Base-by-base conservation (phyloP, 306 rosid genomes). In the Lupinus albus region DNA sequence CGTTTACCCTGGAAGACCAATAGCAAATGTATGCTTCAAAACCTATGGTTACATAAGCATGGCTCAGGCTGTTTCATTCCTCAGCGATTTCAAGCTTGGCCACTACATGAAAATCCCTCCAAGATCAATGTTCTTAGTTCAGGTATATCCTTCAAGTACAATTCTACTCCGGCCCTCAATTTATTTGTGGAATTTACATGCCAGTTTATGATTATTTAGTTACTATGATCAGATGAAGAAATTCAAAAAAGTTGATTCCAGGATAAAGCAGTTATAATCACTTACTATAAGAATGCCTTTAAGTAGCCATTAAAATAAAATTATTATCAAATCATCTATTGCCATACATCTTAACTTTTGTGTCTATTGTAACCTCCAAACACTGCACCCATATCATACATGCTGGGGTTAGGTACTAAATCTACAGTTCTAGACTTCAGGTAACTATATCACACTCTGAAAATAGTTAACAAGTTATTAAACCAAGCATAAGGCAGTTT, bases 21-120 rank as follows among this genome's bases (percentile, higher is more conserved):
- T 89, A 58, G 94, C 94, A 15, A 89, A 89, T 66, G 93, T 87
- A 25, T 86, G 93, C 82, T 89, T 89, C 86, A 89, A 89, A 81
- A 83, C 91, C 44, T 89, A 84, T 14, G 96, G 93, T 45, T 81
- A 79, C 58, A 87, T 89, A 62, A 87, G 91, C 79, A 87, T 81
- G 84, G 70, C 87, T 36, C 91, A 85, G 45, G 96, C 96, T 50
- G 93, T 85, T 33, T 87, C 96, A 73, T 89, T 89, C 68, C 93
- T 89, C 1, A 53, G 59, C 15, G 93, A 89, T 76, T 89, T 85
- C 81, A 86, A 89, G 79, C 88, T 86, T 12, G 96, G 93, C 4
- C 96, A 89, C 74, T 89, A 89, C 81, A 83, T 83, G 91, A 87
- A 87, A 81, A 89, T 89, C 74, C 88, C 96, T 50, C 93, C 91